Percentiles rank a stretch among this genome's conserved stretches.
These are phyloP conservation scores for Limnomonas spitsbergensis DNA, from an alignment of 139 green algal species.

Conservation along the genomic window DNA sequence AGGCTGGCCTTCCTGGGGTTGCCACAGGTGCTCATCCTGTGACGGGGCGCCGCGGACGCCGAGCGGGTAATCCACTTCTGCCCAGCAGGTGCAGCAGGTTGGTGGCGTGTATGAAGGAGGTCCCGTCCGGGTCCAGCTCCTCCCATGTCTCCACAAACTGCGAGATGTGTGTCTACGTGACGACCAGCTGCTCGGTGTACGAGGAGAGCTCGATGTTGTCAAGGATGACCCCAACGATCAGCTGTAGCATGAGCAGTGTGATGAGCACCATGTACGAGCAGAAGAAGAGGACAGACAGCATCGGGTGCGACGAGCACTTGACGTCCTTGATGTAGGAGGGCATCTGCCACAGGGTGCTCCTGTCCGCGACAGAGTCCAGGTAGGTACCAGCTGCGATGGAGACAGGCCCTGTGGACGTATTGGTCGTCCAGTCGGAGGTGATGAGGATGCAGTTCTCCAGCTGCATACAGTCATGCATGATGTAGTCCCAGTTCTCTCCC, in stretches of 20 bases:
- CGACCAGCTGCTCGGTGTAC: neutral
- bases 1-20: no score
- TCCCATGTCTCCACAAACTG: constrained; percentile 26
- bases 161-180: neutral
- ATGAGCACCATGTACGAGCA: constrained; percentile 64
- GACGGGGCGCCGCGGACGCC: constrained; percentile 16
- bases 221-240: constrained; percentile 70
- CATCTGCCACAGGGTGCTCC: constrained; percentile 9
- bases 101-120: neutral
- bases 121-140: neutral
- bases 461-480: constrained; percentile 74
- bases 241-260: constrained; percentile 69
- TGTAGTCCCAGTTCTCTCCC: constrained; percentile 69
- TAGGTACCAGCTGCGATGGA: constrained; percentile 32
- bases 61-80: neutral
- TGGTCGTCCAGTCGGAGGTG: neutral
- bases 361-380: constrained; percentile 26
- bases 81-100: neutral
- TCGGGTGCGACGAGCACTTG: constrained; percentile 33
- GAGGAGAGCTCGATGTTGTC: constrained; percentile 46
- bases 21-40: no score
- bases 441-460: constrained; percentile 40
- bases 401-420: neutral
- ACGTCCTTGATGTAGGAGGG: constrained; percentile 12
- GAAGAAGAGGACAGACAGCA: constrained; percentile 63